Base-by-base conservation (phyloP, 495 filamentous ascomycete genomes). In the Achaetomiella virescens region DNA sequence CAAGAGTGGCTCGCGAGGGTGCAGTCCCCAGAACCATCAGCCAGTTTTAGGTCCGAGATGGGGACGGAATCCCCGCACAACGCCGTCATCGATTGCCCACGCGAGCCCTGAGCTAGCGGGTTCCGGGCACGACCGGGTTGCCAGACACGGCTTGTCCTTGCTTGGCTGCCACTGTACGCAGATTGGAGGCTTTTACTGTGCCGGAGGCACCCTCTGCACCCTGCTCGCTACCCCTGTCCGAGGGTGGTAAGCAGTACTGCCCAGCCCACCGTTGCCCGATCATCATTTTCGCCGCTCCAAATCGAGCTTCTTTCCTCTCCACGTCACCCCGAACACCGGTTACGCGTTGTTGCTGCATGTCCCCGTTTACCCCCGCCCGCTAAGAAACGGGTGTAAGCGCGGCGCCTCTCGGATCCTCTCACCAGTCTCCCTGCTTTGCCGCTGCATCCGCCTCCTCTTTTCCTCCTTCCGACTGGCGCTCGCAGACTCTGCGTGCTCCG, bases 261-360 rank as follows among this genome's bases (percentile, higher is more conserved):
- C n/a, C n/a, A n/a, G n/a, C n/a, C n/a, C n/a, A n/a, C n/a, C n/a
- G 59, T 47, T 57, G 49, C 55, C 55, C 51, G 53, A 41, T 17
- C 12, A 14, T 12, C 55, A 58, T 42, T 43, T 44, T 22, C 52
- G 52, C 61, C 48, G 40, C 53, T 55, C 56, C 55, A 57, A 55
- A 52, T 55, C 62, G 57, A 44, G 44, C 48, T 61, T 15, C 17
- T 9, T 38, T 51, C 37, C n/a, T 54, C 47, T 59, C 46, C 57
- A 53, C 57, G 21, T 41, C 54, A 29, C 38, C 44, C 37, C 18
- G 27, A 29, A 38, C 31, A 27, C 48, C 51, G 25, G 14, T 43
- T 24, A 17, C 27, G 43, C 25, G 7, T 35, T 53, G 48, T 38
- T 59, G 25, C 44, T 59, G 49, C 49, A 47, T 40, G 33, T 47